Evolutionary conservation across 805 yeast species (phyloP).

Genomic region (Metschnikowia proteae): DNA sequence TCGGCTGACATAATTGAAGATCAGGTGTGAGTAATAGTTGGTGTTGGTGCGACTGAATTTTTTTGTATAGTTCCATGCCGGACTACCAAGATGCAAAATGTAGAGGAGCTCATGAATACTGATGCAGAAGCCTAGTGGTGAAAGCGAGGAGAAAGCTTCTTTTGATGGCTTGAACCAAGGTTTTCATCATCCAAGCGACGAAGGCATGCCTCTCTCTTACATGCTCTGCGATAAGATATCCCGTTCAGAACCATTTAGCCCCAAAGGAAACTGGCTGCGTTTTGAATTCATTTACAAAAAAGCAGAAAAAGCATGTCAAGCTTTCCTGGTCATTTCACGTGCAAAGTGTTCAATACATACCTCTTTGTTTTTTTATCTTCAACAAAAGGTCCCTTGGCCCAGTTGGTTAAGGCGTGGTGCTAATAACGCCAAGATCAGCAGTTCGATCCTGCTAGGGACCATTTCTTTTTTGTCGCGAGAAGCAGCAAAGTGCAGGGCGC

Average conservation of each 20-base stretch:
- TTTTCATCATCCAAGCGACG: too few relatives aligned
- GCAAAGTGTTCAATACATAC: too few relatives aligned
- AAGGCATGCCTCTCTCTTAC: too few relatives aligned
- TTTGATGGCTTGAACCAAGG: neutral
- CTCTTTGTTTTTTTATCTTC: neutral
- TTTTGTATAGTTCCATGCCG: constrained; percentile 3
- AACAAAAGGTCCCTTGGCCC: constrained; percentile 46
- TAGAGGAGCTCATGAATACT: too few relatives aligned
- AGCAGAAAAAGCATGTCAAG: too few relatives aligned
- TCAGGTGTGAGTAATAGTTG: constrained; percentile 2
- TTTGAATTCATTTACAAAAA: too few relatives aligned
- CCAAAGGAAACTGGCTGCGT: too few relatives aligned
- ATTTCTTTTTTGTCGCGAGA: constrained; percentile 17
- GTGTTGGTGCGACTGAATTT: constrained; percentile 2
- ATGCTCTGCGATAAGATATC: too few relatives aligned
- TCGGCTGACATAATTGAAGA: constrained; percentile 15
- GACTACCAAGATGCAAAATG: constrained; percentile 2
- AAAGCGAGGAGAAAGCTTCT: neutral
- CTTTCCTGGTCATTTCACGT: too few relatives aligned
- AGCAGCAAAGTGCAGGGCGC: too few relatives aligned
- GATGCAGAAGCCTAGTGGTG: too few relatives aligned
- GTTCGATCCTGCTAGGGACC: constrained; percentile 89
- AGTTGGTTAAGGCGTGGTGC: constrained; percentile 54
- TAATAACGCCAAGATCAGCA: constrained; percentile 67
- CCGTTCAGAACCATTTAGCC: too few relatives aligned